Evolutionary conservation across 441 rosid genomes (phyloP).

Genomic region (Populus hybrid): DNA sequence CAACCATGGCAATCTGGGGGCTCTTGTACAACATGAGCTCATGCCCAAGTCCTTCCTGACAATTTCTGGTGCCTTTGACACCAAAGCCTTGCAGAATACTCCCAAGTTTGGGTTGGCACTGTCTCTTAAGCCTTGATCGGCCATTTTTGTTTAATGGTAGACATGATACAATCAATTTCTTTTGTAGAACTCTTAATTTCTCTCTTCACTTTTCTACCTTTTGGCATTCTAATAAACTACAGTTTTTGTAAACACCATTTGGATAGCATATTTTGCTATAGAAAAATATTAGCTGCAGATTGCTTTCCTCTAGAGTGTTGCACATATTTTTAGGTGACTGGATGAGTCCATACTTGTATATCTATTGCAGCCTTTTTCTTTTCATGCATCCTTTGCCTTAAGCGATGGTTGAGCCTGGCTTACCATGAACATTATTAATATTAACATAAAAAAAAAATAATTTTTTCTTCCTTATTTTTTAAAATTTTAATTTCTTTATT

Average conservation of each 20-base stretch:
- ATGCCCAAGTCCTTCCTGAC: constrained; percentile 41
- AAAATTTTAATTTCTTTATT: no score
- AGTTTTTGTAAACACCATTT: no score
- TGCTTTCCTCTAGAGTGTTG: neutral
- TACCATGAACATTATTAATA: neutral
- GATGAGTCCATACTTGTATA: neutral
- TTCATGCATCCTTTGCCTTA: neutral
- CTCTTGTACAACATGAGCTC: constrained; percentile 43
- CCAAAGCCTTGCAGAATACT: constrained; percentile 42
- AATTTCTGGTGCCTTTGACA: constrained; percentile 48
- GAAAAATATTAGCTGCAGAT: neutral
- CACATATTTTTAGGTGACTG: neutral
- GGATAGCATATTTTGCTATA: neutral
- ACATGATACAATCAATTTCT: neutral
- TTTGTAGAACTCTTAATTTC: neutral
- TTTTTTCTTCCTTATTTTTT: no score
- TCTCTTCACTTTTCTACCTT: neutral
- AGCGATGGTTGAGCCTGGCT: neutral
- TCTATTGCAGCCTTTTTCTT: neutral
- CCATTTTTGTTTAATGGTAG: neutral
- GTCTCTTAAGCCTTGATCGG: constrained; percentile 38
- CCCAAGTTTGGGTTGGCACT: constrained; percentile 49
- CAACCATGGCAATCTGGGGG: constrained; percentile 50
- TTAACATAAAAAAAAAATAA: no score
- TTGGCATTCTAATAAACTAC: neutral